Conservation (phyloP, 1,284 basidiomycete species). For the Rhodotorula sp. region DNA sequence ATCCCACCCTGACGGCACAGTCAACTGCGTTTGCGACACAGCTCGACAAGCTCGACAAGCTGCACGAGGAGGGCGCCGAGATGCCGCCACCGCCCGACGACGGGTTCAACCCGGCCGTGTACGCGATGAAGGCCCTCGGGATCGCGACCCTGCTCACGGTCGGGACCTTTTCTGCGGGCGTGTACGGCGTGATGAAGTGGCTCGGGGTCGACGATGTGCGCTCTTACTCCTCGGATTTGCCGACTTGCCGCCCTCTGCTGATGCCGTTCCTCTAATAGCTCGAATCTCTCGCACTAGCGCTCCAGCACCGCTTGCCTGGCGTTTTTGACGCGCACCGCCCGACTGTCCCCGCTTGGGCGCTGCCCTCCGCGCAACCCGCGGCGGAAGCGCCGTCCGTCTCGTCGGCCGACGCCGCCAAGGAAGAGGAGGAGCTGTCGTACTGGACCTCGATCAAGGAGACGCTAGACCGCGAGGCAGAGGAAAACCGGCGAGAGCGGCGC, state of each 20-base stretch:
- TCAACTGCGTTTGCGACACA: constrained; percentile 22
- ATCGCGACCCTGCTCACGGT: constrained; percentile 35
- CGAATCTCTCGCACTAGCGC: constrained; percentile 26
- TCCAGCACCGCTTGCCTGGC: constrained; percentile 18
- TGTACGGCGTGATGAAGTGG: constrained; percentile 31
- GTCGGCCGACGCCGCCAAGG: background rate
- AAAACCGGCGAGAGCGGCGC: constrained; percentile 13
- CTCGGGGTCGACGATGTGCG: constrained; percentile 34
- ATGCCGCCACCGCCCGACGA: constrained; percentile 16
- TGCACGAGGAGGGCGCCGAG: constrained; percentile 33
- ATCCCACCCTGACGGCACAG: constrained; percentile 18
- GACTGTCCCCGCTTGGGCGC: constrained; percentile 24
- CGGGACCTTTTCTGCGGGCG: constrained; percentile 14
- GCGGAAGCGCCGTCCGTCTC: background rate
- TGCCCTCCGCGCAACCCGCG: constrained; percentile 1
- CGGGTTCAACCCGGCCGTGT: constrained; percentile 41
- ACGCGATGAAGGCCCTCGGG: constrained; percentile 34
- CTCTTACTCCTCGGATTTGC: background rate
- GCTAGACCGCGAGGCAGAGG: constrained; percentile 38
- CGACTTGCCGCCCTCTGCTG: background rate
- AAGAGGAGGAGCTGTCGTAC: constrained; percentile 34
- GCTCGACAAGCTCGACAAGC: constrained; percentile 27
- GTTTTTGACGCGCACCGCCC: constrained; percentile 22
- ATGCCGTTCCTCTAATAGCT: constrained; percentile 10
- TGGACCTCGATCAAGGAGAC: constrained; percentile 34